Base-by-base conservation (phyloP, 2,329 filamentous ascomycete genomes). In the Aspergillus sp. region DNA sequence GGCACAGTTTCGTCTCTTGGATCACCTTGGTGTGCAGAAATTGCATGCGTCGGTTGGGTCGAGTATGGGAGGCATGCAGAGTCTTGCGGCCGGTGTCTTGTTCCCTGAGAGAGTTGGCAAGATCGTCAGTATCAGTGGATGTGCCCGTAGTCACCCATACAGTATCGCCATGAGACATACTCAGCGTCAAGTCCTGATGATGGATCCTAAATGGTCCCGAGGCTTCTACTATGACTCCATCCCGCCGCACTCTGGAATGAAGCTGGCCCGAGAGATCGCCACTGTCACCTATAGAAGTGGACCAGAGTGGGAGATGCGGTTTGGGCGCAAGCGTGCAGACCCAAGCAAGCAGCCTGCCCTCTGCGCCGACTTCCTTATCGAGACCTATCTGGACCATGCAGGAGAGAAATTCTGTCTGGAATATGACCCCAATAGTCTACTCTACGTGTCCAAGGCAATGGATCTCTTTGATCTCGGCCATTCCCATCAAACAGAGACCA, bases 371-470 rank as follows among this genome's bases (percentile, higher is more conserved):
- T 98, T 97, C 61, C 75, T 98, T 26, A 95, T 98, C 53, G 93
- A 98, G 70, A 98, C 93, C 0, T 98, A 98, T 62, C 80, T 98
- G 12, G 93, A 98, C 66, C 93, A 98, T 60, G 93, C 93, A 0
- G 93, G 93, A 13, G 93, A 98, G 72, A 98, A 98, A 68, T 98
- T 95, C 74, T 96, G 90, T 62, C 76, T 98, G 27, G 90, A 93
- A 51, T 97, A 97, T 64, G 93, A 98, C 59, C 83, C 93, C 27
- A 98, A 98, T 69, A 95, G 90, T 60, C 72, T 97, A 33, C 75
- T 98, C 2, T 98, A 98, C 65, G 88, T 98, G 44, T 95, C 89
- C 65, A 98, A 98, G 70, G 93, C 93, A 5, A 98, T 98, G 93
- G 93, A 98, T 62, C 75, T 98, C 9, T 98, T 98, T 65, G 93